These are phyloP conservation scores for Serendipita indica DNA, from an alignment of 768 basidiomycete species.

Conservation along the genomic window DNA sequence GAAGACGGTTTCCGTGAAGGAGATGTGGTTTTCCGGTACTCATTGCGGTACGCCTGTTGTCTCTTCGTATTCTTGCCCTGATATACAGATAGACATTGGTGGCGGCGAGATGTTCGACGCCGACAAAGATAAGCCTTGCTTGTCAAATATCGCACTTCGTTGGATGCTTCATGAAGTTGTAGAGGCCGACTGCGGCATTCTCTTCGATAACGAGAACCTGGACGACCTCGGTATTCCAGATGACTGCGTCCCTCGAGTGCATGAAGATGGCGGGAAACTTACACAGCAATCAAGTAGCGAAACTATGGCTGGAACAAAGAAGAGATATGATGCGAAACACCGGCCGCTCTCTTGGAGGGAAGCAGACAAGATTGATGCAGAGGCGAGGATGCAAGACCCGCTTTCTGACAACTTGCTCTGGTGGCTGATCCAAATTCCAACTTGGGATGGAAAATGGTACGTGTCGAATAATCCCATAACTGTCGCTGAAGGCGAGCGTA, in stretches of 20 bases:
- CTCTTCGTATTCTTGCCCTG: background rate
- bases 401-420: background rate
- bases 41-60: slow-evolving; percentile 36
- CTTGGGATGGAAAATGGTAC: background rate
- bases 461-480: background rate
- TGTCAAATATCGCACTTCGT: slow-evolving; percentile 48
- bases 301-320: too few relatives aligned
- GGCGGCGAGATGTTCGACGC: slow-evolving; percentile 44
- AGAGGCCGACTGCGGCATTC: slow-evolving; percentile 39
- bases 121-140: slow-evolving; percentile 32
- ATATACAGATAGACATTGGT: slow-evolving; percentile 40
- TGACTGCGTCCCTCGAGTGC: background rate
- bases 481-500: background rate
- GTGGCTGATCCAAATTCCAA: background rate
- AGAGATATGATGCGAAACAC: background rate
- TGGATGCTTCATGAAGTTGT: slow-evolving; percentile 61
- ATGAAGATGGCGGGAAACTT: background rate
- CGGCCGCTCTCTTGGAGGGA: background rate
- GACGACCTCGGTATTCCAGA: background rate
- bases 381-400: background rate
- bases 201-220: slow-evolving; percentile 26
- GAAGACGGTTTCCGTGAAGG: slow-evolving; percentile 42
- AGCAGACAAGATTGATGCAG: background rate
- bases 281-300: background rate
- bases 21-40: slow-evolving; percentile 70